Conservation (phyloP, 345 rosid genomes). For the Toxicodendron radicans region DNA sequence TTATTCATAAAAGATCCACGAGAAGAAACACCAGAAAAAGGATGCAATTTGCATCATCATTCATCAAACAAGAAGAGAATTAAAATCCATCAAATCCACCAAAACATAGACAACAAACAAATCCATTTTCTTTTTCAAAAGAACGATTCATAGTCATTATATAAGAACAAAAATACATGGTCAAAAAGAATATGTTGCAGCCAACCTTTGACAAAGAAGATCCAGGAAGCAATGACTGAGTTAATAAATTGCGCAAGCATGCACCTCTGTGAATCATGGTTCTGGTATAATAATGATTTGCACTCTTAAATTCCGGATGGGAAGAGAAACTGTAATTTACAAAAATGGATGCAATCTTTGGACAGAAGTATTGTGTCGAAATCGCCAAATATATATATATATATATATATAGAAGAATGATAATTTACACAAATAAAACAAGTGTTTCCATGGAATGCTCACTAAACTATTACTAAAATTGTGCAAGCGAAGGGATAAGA, state of each 20-base stretch:
- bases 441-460: too few relatives aligned
- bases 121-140: too few relatives aligned
- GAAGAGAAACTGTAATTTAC: too few relatives aligned
- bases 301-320: background rate
- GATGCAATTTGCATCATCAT: too few relatives aligned
- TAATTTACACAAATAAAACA: too few relatives aligned
- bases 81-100: background rate
- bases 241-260: constrained; percentile 21
- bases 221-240: constrained; percentile 18
- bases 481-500: too few relatives aligned
- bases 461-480: too few relatives aligned
- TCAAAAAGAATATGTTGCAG: background rate
- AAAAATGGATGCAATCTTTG: too few relatives aligned
- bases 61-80: background rate
- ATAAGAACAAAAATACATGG: background rate
- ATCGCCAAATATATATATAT: too few relatives aligned
- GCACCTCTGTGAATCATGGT: constrained; percentile 29
- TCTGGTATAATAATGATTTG: background rate
- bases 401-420: too few relatives aligned
- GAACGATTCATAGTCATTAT: too few relatives aligned
- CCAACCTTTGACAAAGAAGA: constrained; percentile 32
- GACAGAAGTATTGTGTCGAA: too few relatives aligned
- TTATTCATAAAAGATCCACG: background rate
- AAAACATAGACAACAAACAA: background rate
- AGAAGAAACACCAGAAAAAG: background rate